Conservation (phyloP, 2,329 filamentous ascomycete species). For the Talaromyces sp. region DNA sequence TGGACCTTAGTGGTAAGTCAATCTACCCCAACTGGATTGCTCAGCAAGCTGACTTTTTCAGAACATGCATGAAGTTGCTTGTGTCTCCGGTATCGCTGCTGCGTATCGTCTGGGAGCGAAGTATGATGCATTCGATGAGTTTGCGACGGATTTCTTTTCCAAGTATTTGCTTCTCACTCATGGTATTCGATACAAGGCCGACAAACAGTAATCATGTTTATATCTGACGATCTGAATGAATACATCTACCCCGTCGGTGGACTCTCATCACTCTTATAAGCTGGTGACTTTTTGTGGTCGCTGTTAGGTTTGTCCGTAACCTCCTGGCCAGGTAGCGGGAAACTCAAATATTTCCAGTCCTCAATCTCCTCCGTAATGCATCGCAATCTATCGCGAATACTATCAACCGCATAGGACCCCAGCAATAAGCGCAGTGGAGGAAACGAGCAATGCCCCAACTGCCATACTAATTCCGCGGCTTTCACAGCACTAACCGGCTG, state of each 20-base stretch:
- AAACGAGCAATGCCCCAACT: slow-evolving; percentile 90
- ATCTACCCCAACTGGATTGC: neutral
- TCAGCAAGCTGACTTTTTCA: slow-evolving; percentile 14
- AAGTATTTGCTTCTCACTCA: slow-evolving; percentile 31
- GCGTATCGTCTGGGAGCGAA: slow-evolving; percentile 63
- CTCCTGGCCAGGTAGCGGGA: slow-evolving; percentile 42
- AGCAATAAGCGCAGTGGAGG: slow-evolving; percentile 81
- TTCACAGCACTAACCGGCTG: slow-evolving; percentile 92
- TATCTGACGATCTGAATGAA: neutral
- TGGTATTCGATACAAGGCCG: slow-evolving; percentile 24
- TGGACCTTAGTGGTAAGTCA: slow-evolving; percentile 64
- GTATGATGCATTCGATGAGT: slow-evolving; percentile 42
- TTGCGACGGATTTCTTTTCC: slow-evolving; percentile 29
- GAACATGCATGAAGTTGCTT: slow-evolving; percentile 62
- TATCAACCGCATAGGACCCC: slow-evolving; percentile 92
- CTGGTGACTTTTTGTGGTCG: slow-evolving; percentile 1
- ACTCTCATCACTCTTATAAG: slow-evolving; percentile 13
- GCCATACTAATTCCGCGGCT: slow-evolving; percentile 89
- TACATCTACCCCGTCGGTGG: neutral
- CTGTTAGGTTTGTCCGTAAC: neutral
- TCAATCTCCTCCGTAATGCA: slow-evolving; percentile 93
- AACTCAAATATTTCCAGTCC: slow-evolving; percentile 85
- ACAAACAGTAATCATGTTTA: neutral
- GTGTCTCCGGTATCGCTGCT: slow-evolving; percentile 65
- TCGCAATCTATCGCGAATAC: slow-evolving; percentile 80